Base-by-base conservation (phyloP, 2,329 filamentous ascomycete genomes). In the Ophiosphaerella korrae region DNA sequence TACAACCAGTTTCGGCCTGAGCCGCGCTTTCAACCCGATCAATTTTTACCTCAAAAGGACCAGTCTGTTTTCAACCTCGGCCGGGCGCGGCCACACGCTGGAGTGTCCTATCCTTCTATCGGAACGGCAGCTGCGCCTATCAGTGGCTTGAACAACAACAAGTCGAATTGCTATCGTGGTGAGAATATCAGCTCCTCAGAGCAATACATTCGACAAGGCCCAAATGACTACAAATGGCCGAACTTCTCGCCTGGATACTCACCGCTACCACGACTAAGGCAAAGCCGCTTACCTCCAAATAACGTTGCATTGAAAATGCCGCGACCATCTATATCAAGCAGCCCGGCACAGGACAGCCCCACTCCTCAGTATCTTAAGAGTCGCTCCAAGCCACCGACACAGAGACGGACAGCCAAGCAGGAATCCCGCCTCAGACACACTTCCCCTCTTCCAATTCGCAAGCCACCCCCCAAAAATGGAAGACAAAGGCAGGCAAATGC, bases 211-310 rank as follows among this genome's bases (percentile, higher is more conserved):
- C 37, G 18, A 12, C 14, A 9, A 18, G 8, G 12, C 11, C 5
- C 12, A 21, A 13, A 11, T 11, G 26, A 23, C 11, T 16, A n/a
- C 3, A 11, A 23, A 14, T 42, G 40, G 40, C 40, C 40, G 5
- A 42, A 42, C 13, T 36, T 13, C 24, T 7, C 45, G 12, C 32
- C 32, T 7, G 18, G 31, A 21, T 18, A 16, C 21, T 14, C 32
- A 9, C 3, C 26, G 24, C 39, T 21, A 8, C 13, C 32, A 38
- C 23, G 24, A 12, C 33, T 21, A 11, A 48, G 5, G 23, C 33
- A 38, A 8, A 48, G 45, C 14, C 45, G 45, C 23, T 34, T 48
- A 12, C 45, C 45, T 23, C 34, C 45, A 5, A 32, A 42, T 12
- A 24, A 26, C 23, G 33, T 37, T 18, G 39, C 23, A 12, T 40